Evolutionary conservation across 169 alveolate species (phyloP).

Genomic region (Babesia gibsoni): DNA sequence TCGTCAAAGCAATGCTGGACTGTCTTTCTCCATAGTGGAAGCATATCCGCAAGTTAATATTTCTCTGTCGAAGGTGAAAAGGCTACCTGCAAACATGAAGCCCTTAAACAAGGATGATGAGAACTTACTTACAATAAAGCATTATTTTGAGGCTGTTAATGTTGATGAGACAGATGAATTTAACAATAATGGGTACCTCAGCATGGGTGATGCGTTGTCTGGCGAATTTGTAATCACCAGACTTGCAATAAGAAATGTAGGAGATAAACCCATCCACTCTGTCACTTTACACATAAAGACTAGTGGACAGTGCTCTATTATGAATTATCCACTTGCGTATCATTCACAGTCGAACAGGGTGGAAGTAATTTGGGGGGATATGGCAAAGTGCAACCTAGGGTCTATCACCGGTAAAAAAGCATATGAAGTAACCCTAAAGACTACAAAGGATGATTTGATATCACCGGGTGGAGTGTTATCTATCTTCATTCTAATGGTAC

Average conservation of each 20-base stretch:
- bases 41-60: conserved; percentile 6
- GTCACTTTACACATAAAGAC: conserved; percentile 6
- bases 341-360: not conserved
- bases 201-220: conserved; percentile 13
- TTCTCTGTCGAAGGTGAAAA: conserved; percentile 28
- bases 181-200: conserved; percentile 9
- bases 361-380: conserved; percentile 17
- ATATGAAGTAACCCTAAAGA: conserved; percentile 3
- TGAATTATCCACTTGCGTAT: conserved; percentile 25
- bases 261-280: conserved; percentile 4
- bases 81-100: not conserved
- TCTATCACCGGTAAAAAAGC: conserved; percentile 11
- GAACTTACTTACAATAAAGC: not conserved
- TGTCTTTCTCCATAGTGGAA: conserved; percentile 8
- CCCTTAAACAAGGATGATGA: not conserved
- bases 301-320: conserved; percentile 11
- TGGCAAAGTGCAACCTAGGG: conserved; percentile 22
- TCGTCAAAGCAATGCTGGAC: conserved; percentile 1
- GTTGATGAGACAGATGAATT: not conserved
- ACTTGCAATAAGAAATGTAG: conserved; percentile 13
- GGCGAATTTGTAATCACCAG: conserved; percentile 45
- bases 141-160: not conserved
- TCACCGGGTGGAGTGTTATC: not conserved
- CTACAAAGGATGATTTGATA: not conserved
- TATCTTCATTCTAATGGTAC: conserved; percentile 29